These are phyloP conservation scores for Colletotrichum plurivorum DNA, from an alignment of 2,329 filamentous ascomycete species.

Conservation along the genomic window DNA sequence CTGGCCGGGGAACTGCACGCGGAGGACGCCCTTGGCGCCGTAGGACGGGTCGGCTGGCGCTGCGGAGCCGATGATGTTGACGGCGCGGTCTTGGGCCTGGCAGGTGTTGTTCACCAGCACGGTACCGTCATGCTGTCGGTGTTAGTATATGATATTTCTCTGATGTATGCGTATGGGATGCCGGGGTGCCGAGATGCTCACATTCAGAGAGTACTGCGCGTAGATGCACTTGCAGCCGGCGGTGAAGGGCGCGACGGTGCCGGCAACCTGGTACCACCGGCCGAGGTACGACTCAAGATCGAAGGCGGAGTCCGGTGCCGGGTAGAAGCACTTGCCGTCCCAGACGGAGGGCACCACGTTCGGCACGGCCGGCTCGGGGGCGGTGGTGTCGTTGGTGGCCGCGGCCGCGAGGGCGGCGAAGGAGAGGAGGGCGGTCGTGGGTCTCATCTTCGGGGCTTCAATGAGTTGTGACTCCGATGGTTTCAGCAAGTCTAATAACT, in stretches of 20 bases:
- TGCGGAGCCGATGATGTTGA: constrained; percentile 49
- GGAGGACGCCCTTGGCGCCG: constrained; percentile 47
- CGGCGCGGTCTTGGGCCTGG: constrained; percentile 44
- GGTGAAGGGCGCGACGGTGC: constrained; percentile 49
- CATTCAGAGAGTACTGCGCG: constrained; percentile 50
- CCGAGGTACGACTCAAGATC: constrained; percentile 49
- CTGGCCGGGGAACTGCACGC: constrained; percentile 50
- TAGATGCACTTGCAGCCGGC: constrained; percentile 50
- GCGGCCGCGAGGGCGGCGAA: constrained; percentile 34
- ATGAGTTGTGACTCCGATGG: neutral
- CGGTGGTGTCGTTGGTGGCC: constrained; percentile 30
- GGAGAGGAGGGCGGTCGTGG: constrained; percentile 25
- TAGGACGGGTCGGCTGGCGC: constrained; percentile 47
- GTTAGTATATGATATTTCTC: too few species aligned
- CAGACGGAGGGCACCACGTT: constrained; percentile 48
- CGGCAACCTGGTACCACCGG: constrained; percentile 52
- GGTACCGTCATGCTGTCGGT: constrained; percentile 47
- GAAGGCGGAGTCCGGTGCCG: constrained; percentile 47
- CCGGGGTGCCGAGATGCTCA: constrained; percentile 9
- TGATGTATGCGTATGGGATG: too few species aligned
- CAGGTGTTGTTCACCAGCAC: constrained; percentile 52
- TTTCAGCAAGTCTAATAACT: constrained; percentile 32
- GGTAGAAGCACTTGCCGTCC: constrained; percentile 51
- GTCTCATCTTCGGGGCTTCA: constrained; percentile 24
- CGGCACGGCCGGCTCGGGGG: constrained; percentile 12